These are phyloP conservation scores for Salvia miltiorrhiza DNA, from an alignment of 257 asterid genomes.

Conservation along the genomic window DNA sequence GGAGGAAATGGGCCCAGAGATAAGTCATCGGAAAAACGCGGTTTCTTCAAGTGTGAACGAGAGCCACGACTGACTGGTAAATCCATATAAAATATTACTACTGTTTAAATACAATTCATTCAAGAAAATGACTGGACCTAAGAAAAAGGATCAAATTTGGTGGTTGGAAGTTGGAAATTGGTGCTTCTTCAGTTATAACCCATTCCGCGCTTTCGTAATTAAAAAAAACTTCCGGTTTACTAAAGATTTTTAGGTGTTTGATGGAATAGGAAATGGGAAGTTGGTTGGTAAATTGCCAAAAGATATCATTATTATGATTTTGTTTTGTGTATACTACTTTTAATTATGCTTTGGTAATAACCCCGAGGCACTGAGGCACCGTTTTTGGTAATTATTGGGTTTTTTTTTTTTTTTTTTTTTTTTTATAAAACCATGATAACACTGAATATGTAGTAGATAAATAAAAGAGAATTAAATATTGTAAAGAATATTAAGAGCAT, in stretches of 20 bases:
- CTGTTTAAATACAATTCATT: background rate
- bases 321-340: background rate
- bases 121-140: background rate
- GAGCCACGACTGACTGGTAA: background rate
- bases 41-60: constrained; percentile 16
- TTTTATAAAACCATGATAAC: no score
- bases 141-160: background rate
- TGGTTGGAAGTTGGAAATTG: background rate
- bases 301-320: background rate
- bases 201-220: no score
- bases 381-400: background rate
- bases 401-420: no score
- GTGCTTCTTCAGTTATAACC: background rate
- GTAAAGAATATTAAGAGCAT: no score
- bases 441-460: no score
- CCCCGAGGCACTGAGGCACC: background rate
- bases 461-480: no score
- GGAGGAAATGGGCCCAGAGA: constrained; percentile 22
- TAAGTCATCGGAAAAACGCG: constrained; percentile 24
- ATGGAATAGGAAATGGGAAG: no score
- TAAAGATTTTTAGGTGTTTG: background rate
- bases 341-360: background rate
- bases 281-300: background rate
- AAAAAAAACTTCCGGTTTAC: background rate
- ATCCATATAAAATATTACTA: background rate